Percentiles rank a stretch among this genome's conserved stretches.
phyloP scores from a whole-genome alignment of 805 yeast genomes.

The Saccharomycopsis vini region DNA sequence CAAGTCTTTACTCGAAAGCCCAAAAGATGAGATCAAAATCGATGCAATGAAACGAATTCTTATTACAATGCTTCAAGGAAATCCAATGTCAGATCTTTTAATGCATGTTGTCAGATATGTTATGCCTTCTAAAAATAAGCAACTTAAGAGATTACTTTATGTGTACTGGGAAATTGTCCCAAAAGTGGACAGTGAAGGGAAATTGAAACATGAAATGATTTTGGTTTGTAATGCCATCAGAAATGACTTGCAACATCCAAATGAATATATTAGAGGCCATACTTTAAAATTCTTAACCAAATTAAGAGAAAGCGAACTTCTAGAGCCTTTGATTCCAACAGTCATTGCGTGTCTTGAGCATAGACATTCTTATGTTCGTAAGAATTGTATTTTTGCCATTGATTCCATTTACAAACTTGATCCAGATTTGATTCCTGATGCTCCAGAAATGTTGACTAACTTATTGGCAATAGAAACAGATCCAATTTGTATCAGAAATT shows the following conservation, averaged over 20 bases:
- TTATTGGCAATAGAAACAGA: slow-evolving; percentile 80
- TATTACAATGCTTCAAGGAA: slow-evolving; percentile 83
- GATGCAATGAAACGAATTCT: slow-evolving; percentile 85
- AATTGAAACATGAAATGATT: slow-evolving; percentile 96
- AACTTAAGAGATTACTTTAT: slow-evolving; percentile 83
- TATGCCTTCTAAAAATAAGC: slow-evolving; percentile 91
- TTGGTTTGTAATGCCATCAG: slow-evolving; percentile 96
- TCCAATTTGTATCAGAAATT: slow-evolving; percentile 91
- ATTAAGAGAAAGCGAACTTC: slow-evolving; percentile 82
- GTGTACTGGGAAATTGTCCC: slow-evolving; percentile 98
- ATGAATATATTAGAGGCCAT: slow-evolving; percentile 93
- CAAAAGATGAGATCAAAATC: slow-evolving; percentile 79
- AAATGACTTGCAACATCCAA: slow-evolving; percentile 95
- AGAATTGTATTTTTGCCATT: slow-evolving; percentile 91
- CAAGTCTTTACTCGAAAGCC: slow-evolving; percentile 73
- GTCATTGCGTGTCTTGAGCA: slow-evolving; percentile 87
- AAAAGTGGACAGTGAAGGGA: slow-evolving; percentile 78
- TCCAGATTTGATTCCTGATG: slow-evolving; percentile 88
- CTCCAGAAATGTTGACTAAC: slow-evolving; percentile 70
- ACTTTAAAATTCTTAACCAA: slow-evolving; percentile 88
- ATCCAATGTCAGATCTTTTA: slow-evolving; percentile 81
- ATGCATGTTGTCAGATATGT: slow-evolving; percentile 97
- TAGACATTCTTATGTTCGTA: slow-evolving; percentile 96
- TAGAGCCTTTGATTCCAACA: slow-evolving; percentile 92
- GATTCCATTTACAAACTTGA: slow-evolving; percentile 74